phyloP scores from a whole-genome alignment of 768 basidiomycete genomes.

The Inosperma sp. region DNA sequence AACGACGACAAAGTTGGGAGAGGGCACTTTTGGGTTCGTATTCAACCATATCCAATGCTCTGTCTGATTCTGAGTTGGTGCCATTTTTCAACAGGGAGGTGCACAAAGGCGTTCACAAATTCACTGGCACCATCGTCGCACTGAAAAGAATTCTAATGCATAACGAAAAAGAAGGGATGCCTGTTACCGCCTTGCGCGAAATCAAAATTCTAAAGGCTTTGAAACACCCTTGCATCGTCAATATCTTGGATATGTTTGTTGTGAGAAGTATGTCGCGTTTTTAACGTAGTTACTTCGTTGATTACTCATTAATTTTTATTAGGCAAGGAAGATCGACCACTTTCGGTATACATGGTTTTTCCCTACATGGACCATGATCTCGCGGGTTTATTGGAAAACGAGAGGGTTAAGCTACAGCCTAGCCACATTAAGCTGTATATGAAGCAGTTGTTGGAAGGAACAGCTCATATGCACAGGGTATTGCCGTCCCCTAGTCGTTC shows the following conservation, averaged over 20 bases:
- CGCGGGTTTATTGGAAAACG: conserved; percentile 89
- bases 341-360: conserved; percentile 97
- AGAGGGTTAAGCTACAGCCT: conserved; percentile 74
- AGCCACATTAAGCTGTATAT: conserved; percentile 94
- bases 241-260: conserved; percentile 91
- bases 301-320: conserved; percentile 1
- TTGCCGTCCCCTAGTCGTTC: conserved; percentile 29
- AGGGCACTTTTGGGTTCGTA: conserved; percentile 93
- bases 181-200: conserved; percentile 93
- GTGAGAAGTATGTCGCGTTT: conserved; percentile 54
- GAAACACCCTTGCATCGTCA: conserved; percentile 79
- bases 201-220: conserved; percentile 94
- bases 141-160: conserved; percentile 95
- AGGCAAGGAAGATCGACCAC: conserved; percentile 66
- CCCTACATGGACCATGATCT: conserved; percentile 99
- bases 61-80: conserved; percentile 12
- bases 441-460: conserved; percentile 94
- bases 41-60: too few species aligned
- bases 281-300: not conserved
- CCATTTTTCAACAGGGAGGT: conserved; percentile 59
- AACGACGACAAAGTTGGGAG: conserved; percentile 82
- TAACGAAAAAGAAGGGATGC: conserved; percentile 95
- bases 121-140: conserved; percentile 64
- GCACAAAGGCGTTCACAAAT: conserved; percentile 74
- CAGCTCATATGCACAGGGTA: conserved; percentile 93